phyloP scores from a whole-genome alignment of 768 basidiomycete genomes.

The Phanerodontia chrysosporium region DNA sequence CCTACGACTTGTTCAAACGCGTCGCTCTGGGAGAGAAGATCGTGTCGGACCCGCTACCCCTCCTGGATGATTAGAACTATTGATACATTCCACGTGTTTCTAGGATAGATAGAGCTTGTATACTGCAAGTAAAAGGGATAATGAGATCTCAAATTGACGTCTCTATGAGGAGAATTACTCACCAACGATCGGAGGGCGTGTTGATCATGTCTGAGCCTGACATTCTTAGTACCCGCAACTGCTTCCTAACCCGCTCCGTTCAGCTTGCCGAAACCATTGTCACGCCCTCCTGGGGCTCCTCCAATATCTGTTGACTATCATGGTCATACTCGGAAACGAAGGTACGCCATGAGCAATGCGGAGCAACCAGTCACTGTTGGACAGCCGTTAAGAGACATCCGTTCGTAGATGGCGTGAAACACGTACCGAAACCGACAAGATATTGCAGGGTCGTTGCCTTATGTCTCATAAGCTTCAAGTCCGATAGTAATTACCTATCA shows the following conservation, averaged over 20 bases:
- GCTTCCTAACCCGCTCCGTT: background rate
- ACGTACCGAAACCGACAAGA: conserved; percentile 80
- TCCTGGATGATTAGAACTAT: conserved; percentile 45
- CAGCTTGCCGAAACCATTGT: background rate
- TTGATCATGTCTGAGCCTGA: background rate
- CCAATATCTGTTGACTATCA: background rate
- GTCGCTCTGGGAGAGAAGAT: conserved; percentile 70
- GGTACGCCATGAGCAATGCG: conserved; percentile 82
- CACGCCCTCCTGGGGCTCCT: too few species aligned
- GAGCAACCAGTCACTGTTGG: conserved; percentile 76
- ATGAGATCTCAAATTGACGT: background rate
- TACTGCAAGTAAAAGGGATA: background rate
- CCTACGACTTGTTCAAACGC: conserved; percentile 72
- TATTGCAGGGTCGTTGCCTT: conserved; percentile 86
- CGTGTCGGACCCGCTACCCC: conserved; percentile 61
- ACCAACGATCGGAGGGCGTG: background rate
- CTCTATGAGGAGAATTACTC: background rate
- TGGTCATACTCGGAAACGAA: conserved; percentile 56
- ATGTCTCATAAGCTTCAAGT: background rate
- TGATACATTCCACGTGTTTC: conserved; percentile 2
- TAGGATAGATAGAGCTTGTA: background rate
- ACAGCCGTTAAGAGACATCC: background rate
- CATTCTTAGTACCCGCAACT: background rate
- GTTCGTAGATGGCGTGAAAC: background rate
- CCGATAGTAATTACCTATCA: background rate